Evolutionary conservation across 2,329 filamentous ascomycete genomes (phyloP), one percentile per base, ranked within the genome.

Genomic region (Aspergillus texensis): DNA sequence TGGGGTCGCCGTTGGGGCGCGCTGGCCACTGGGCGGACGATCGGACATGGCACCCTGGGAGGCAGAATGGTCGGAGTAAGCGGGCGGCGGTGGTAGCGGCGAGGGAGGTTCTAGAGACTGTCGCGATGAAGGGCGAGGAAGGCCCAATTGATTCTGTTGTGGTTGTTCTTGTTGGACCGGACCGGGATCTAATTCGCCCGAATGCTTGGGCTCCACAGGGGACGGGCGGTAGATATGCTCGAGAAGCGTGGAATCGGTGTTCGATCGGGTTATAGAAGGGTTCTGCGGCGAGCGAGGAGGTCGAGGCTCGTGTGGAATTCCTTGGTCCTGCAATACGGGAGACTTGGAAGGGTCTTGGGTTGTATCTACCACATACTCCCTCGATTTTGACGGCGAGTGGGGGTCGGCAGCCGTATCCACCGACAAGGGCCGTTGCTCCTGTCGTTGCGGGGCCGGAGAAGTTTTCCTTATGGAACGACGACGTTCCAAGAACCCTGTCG

Each of bases 401-500:
- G 46, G 60, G 55, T 43, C 46, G 28, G 30, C 50, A 50, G 55
- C 52, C 58, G 58, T 66, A 45, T 60, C 64, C 61, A 61, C 61
- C 32, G 60, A 70, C 57, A 64, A 56, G 36, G 62, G 63, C 28
- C 57, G 60, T 46, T 63, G 61, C 57, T 64, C 53, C 28, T 61
- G 59, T 24, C 63, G 67, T 43, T 66, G 70, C 30, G 69, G 70
- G 32, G 62, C 46, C n/a, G 70, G 70, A 32, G 71, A 70, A 66
- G 39, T 59, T 63, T 61, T 70, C 59, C 64, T 75, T 45, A 75
- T 59, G 39, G 74, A 75, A 16, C 69, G 60, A 55, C 67, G 72
- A 54, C 73, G 74, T 48, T 73, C 73, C 46, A 75, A 53, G 32
- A 75, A 56, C 24, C 71, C 65, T 26, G 71, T 69, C 9, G 72